Conservation (phyloP, 208 protist species). For the Trypanosoma conorhini region DNA sequence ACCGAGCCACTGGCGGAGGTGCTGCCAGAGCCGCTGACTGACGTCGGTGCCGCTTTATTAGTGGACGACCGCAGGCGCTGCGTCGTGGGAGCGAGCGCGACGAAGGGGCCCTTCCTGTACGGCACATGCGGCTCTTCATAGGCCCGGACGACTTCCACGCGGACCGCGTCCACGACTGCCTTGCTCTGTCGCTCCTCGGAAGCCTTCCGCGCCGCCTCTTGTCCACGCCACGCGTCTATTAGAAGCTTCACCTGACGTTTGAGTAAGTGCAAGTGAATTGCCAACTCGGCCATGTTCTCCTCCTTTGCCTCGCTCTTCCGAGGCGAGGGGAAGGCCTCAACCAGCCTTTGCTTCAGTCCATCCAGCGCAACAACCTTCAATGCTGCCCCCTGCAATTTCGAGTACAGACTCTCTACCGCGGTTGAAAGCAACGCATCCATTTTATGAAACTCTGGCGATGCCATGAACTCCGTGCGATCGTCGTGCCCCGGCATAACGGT, state of each 20-base stretch:
- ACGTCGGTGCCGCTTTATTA: neutral
- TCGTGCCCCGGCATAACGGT: neutral
- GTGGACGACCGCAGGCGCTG: neutral
- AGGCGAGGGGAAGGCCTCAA: constrained; percentile 25
- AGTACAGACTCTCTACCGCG: constrained; percentile 39
- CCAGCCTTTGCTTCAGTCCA: constrained; percentile 56
- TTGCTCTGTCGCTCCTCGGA: constrained; percentile 19
- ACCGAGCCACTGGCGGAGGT: constrained; percentile 2
- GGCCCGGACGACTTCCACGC: constrained; percentile 56
- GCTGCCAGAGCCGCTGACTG: neutral
- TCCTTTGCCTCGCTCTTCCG: constrained; percentile 18
- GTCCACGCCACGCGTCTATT: constrained; percentile 29
- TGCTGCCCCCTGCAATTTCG: constrained; percentile 46
- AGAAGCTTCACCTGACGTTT: constrained; percentile 40
- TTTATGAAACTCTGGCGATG: constrained; percentile 24
- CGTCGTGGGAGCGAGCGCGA: neutral
- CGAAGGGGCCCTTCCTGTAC: constrained; percentile 56
- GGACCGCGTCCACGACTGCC: constrained; percentile 21
- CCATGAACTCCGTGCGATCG: neutral
- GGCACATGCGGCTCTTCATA: constrained; percentile 58
- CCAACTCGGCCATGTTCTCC: constrained; percentile 48
- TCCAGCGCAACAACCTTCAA: constrained; percentile 57
- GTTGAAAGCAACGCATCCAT: constrained; percentile 13
- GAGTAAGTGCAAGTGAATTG: constrained; percentile 58
- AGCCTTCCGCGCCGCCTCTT: constrained; percentile 28